A percentile compares a stretch with the other conserved stretches of the same genome.
Evolutionary conservation across 129 eudicot species (phyloP).

Genomic region (Apium graveolens): DNA sequence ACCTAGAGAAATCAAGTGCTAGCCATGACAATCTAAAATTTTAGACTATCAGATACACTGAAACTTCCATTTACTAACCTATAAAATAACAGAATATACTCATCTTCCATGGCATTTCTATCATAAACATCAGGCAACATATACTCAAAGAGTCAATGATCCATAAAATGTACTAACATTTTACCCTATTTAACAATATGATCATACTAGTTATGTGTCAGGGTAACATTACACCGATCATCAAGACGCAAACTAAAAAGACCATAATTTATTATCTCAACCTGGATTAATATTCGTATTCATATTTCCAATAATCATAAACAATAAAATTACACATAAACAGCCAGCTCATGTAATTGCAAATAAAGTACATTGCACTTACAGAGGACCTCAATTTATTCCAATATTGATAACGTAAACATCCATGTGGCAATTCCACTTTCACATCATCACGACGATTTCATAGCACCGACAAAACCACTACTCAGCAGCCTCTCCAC

Average conservation of each 20-base stretch:
- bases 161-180: no score
- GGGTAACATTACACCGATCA: no score
- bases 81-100: neutral
- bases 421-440: neutral
- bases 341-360: neutral
- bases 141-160: no score
- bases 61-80: neutral
- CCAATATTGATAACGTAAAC: neutral
- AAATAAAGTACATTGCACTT: constrained; percentile 1
- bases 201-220: no score
- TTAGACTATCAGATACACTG: neutral
- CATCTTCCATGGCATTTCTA: neutral
- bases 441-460: constrained; percentile 13
- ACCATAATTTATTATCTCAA: neutral
- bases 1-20: neutral
- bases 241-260: neutral
- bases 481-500: constrained; percentile 72
- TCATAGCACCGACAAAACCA: constrained; percentile 54
- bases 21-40: neutral
- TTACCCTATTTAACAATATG: no score
- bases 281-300: neutral
- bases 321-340: neutral
- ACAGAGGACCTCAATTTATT: neutral
- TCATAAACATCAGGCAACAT: neutral
- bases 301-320: neutral